These are phyloP conservation scores for Verticillium nonalfalfae DNA, from an alignment of 2,329 filamentous ascomycete species.

Conservation along the genomic window DNA sequence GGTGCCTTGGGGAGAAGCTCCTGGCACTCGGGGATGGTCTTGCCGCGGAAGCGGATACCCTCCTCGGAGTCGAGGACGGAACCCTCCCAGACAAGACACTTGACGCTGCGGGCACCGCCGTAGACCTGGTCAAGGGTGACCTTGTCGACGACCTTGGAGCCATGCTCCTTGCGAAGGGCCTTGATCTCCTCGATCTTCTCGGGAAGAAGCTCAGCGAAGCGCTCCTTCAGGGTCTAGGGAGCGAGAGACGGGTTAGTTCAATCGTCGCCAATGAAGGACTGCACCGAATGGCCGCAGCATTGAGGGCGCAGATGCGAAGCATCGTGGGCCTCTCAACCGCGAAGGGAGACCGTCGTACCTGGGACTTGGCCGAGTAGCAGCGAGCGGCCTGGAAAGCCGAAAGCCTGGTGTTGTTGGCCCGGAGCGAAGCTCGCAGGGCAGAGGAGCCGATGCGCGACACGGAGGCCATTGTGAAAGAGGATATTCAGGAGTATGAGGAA, in stretches of 20 bases:
- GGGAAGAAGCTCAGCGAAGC: conserved; percentile 91
- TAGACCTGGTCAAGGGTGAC: conserved; percentile 99
- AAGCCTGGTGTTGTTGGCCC: conserved; percentile 60
- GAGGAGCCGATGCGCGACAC: conserved; percentile 75
- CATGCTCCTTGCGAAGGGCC: conserved; percentile 92
- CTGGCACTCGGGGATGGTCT: conserved; percentile 99
- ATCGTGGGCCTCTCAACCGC: not conserved
- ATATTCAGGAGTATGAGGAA: conserved; percentile 8
- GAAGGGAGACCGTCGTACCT: conserved; percentile 48
- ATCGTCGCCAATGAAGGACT: not conserved
- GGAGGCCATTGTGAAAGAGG: conserved; percentile 64
- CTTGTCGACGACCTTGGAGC: conserved; percentile 92
- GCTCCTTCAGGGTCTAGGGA: conserved; percentile 86
- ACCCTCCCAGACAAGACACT: conserved; percentile 97
- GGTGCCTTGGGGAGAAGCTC: conserved; percentile 94
- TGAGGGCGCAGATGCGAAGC: conserved; percentile 7
- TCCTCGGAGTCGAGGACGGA: conserved; percentile 98
- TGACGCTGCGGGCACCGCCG: conserved; percentile 97
- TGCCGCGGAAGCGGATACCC: conserved; percentile 98
- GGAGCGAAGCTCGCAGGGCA: conserved; percentile 72
- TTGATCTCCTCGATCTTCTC: conserved; percentile 99
- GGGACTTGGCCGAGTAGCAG: conserved; percentile 89
- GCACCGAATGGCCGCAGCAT: conserved; percentile 8
- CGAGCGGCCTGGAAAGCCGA: conserved; percentile 76
- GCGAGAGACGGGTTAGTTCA: not conserved